Evolutionary conservation across 441 rosid species (phyloP), one percentile per base, ranked within the genome.

Genomic region (Arabidopsis lyrata): DNA sequence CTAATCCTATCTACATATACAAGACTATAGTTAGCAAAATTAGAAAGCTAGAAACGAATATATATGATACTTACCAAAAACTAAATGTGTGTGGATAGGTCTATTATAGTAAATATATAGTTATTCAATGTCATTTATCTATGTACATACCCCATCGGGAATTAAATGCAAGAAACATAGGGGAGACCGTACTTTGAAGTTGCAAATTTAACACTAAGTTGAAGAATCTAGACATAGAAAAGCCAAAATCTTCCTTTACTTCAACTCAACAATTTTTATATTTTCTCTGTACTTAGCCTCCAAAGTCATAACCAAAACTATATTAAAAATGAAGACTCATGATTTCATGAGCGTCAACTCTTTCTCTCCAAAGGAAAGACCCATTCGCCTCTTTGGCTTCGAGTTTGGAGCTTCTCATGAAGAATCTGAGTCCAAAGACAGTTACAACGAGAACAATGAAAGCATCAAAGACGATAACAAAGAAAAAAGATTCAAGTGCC

Each of bases 311-410:
- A 73, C n/a, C 34, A n/a, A 14, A 22, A 15, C 8, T 39, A 13
- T 35, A 45, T 16, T 29, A 88, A 85, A 85, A 34, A 84, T 86
- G 79, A 92, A 92, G 79, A 90, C 87, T 60, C 95, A 78, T 27
- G 97, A 94, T 80, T 92, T 92, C 91, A 87, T 92, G 97, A 94
- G 87, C 73, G 89, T 92, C 2, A 87, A 91, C 70, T 90, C 96
- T 50, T 87, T 85, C 89, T 86, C 97, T 50, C 93, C 86, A 52
- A 87, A 83, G 65, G 95, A 85, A 61, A 86, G 82, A 80, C 86
- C 81, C 41, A 82, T 92, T 78, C 96, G 97, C 27, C 93, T 94
- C 54, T 94, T 94, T 45, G 99, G 99, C 12, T 86, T 83, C 42
- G 94, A 94, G 72, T 94, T 94, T 67, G 86, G 85, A 3, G 75